A percentile compares a stretch with the other conserved stretches of the same genome.
These are phyloP conservation scores for Fraxinus baroniana DNA, from an alignment of 305 asterid genomes.

Conservation along the genomic window DNA sequence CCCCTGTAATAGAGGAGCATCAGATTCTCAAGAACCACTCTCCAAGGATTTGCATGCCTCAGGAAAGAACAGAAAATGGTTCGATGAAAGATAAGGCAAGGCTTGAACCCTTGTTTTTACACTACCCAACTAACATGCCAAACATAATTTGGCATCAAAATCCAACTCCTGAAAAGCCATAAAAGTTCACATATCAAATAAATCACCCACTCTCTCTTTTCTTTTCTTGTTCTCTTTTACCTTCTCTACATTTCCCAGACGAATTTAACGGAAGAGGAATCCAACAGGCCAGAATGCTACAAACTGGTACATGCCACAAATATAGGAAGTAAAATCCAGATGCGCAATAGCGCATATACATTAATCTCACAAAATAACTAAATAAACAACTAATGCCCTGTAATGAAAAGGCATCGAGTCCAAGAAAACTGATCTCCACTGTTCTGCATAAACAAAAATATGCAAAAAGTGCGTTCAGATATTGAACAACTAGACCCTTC, in stretches of 20 bases:
- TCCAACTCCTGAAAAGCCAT: slow-evolving; percentile 1
- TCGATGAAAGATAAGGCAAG: not conserved
- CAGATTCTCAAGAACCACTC: slow-evolving; percentile 1
- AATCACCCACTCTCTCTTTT: not conserved
- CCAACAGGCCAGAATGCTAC: not conserved
- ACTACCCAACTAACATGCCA: not conserved
- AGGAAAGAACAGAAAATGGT: not conserved
- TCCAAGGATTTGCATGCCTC: slow-evolving; percentile 2
- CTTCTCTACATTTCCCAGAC: not conserved
- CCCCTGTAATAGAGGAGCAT: not conserved
- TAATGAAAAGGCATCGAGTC: not conserved
- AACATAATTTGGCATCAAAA: slow-evolving; percentile 5
- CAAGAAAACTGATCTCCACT: not conserved
- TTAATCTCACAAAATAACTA: not conserved
- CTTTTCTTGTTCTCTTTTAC: not conserved
- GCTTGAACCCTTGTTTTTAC: not conserved
- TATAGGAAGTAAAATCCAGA: not conserved
- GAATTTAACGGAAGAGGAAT: not conserved
- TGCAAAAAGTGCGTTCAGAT: not conserved
- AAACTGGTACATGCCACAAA: not conserved
- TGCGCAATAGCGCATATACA: not conserved
- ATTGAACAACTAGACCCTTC: not conserved
- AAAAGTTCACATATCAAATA: not conserved
- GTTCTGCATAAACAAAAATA: not conserved
- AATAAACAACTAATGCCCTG: not conserved